Conservation (phyloP, 768 basidiomycete genomes). For the Tricholoma sp. region DNA sequence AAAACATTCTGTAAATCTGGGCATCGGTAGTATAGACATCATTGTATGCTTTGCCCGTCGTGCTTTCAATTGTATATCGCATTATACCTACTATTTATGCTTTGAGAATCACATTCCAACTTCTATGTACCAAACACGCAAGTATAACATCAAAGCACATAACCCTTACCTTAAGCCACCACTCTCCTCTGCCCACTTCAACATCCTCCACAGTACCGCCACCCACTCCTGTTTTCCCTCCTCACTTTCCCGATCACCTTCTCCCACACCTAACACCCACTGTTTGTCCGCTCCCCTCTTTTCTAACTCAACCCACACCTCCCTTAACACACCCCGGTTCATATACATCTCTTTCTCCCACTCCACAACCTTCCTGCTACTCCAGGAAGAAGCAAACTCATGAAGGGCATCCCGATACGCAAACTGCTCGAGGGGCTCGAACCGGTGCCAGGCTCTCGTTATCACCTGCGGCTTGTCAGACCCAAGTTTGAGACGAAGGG, state of each 20-base stretch:
- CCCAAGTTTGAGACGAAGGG: constrained; percentile 28
- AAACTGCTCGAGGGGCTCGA: constrained; percentile 53
- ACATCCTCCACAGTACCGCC: constrained; percentile 32
- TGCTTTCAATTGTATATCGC: too few relatives aligned
- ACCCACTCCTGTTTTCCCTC: constrained; percentile 57
- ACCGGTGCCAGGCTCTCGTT: constrained; percentile 52
- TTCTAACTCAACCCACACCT: constrained; percentile 56
- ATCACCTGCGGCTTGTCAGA: constrained; percentile 32
- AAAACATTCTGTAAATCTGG: too few relatives aligned
- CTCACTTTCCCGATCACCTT: constrained; percentile 17
- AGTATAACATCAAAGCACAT: too few relatives aligned
- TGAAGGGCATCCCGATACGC: constrained; percentile 62
- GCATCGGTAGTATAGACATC: too few relatives aligned
- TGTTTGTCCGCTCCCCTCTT: constrained; percentile 46
- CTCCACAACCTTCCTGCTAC: constrained; percentile 26
- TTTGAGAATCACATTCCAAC: too few relatives aligned
- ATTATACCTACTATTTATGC: too few relatives aligned
- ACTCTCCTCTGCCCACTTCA: constrained; percentile 24
- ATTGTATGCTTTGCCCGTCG: too few relatives aligned
- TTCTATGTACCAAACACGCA: too few relatives aligned
- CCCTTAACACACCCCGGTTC: constrained; percentile 41
- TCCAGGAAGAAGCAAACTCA: constrained; percentile 30
- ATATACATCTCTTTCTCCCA: constrained; percentile 60
- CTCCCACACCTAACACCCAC: constrained; percentile 63
- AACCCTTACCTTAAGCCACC: too few relatives aligned